Evolutionary conservation across 345 rosid species (phyloP).

Genomic region (Rhizophora mangle): DNA sequence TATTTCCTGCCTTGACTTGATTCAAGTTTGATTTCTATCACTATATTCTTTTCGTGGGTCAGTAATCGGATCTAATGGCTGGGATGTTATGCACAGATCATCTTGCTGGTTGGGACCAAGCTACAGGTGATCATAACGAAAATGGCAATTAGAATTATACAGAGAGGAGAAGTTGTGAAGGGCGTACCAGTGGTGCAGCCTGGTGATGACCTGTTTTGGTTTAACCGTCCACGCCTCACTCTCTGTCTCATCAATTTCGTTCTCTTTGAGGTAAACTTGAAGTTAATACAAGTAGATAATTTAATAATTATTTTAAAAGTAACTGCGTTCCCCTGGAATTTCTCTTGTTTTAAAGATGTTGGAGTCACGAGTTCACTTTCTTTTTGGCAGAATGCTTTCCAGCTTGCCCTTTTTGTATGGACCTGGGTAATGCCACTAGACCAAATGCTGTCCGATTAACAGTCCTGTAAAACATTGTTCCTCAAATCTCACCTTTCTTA

Average conservation of each 20-base stretch:
- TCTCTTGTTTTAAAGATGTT: too few species aligned
- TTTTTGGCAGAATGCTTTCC: constrained; percentile 16
- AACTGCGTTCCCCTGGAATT: too few species aligned
- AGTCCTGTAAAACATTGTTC: neutral
- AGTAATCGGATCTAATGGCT: neutral
- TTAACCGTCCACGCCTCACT: constrained; percentile 26
- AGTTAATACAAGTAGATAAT: too few species aligned
- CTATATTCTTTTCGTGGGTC: too few species aligned
- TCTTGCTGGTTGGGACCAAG: constrained; percentile 26
- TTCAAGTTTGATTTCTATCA: too few species aligned
- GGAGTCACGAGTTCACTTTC: neutral
- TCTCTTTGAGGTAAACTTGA: constrained; percentile 22
- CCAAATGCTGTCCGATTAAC: neutral
- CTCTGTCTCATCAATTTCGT: constrained; percentile 29
- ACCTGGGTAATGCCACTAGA: constrained; percentile 10
- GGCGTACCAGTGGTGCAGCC: constrained; percentile 26
- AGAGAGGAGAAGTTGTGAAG: constrained; percentile 23
- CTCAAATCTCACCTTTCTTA: neutral
- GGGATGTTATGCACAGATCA: constrained; percentile 6
- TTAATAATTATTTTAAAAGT: too few species aligned
- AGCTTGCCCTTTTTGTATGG: constrained; percentile 13
- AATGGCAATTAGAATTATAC: constrained; percentile 22
- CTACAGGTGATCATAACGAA: constrained; percentile 28
- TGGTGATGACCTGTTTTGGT: constrained; percentile 30
- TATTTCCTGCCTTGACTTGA: too few species aligned